phyloP scores from a whole-genome alignment of 495 filamentous ascomycete species.

The Aspergillus nanangensis region DNA sequence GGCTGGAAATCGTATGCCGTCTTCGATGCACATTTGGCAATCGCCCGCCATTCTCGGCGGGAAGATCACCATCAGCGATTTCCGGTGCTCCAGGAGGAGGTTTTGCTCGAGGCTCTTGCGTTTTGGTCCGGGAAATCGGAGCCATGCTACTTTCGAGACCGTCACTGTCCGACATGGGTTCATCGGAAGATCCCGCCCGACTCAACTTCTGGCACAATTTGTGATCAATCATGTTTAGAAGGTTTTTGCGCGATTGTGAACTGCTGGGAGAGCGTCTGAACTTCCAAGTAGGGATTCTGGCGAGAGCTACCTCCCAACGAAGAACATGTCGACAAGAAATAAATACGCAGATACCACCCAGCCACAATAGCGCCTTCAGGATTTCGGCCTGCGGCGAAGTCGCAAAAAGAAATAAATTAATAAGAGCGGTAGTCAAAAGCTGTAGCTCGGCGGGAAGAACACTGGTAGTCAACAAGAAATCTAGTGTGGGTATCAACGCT shows the following conservation, averaged over 20 bases:
- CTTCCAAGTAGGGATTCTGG: slow-evolving; percentile 86
- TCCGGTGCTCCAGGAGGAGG: slow-evolving; percentile 9
- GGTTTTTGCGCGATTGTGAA: slow-evolving; percentile 41
- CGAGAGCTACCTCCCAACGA: slow-evolving; percentile 80
- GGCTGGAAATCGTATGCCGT: slow-evolving; percentile 50
- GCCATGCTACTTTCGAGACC: slow-evolving; percentile 17
- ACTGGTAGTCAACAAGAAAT: slow-evolving; percentile 81
- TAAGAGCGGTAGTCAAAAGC: slow-evolving; percentile 73
- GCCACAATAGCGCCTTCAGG: slow-evolving; percentile 78
- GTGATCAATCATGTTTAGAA: slow-evolving; percentile 49
- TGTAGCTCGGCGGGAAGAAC: slow-evolving; percentile 82
- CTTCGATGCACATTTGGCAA: slow-evolving; percentile 20
- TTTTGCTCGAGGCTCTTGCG: slow-evolving; percentile 16
- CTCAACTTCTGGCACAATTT: slow-evolving; percentile 41
- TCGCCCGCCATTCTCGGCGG: slow-evolving; percentile 19
- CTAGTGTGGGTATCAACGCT: slow-evolving; percentile 66
- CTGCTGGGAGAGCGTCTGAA: slow-evolving; percentile 57
- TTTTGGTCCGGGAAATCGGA: slow-evolving; percentile 23
- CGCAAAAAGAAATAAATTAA: slow-evolving; percentile 77
- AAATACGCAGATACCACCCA: slow-evolving; percentile 75
- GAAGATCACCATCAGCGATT: slow-evolving; percentile 18
- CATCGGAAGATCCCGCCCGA: slow-evolving; percentile 26
- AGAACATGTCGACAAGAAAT: slow-evolving; percentile 69
- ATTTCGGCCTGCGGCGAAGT: slow-evolving; percentile 80
- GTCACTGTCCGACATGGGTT: slow-evolving; percentile 42